Evolutionary conservation across 371 early-diverging fungal species (phyloP).

Genomic region (Mortierella sp.): DNA sequence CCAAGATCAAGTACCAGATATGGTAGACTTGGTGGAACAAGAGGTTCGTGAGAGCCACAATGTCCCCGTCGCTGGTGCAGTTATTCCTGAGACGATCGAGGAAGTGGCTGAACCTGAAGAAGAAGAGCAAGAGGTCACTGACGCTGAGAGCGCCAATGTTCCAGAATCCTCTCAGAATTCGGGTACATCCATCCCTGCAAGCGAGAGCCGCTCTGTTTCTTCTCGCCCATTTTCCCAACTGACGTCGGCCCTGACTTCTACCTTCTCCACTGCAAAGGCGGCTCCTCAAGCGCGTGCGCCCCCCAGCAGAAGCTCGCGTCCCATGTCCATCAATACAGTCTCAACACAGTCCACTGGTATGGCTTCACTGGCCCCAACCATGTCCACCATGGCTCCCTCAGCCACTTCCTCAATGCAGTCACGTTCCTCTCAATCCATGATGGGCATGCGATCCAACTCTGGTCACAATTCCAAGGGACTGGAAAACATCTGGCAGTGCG

Average conservation of each 20-base stretch:
- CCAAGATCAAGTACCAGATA: constrained; percentile 21
- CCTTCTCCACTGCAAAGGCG: neutral
- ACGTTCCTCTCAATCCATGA: constrained; percentile 5
- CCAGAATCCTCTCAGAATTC: neutral
- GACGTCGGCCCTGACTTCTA: neutral
- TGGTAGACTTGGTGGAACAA: constrained; percentile 16
- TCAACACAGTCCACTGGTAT: constrained; percentile 49
- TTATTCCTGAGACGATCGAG: constrained; percentile 21
- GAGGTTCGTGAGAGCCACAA: constrained; percentile 3
- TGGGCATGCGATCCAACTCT: neutral
- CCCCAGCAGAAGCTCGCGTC: constrained; percentile 18
- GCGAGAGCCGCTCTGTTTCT: neutral
- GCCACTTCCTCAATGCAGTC: constrained; percentile 40
- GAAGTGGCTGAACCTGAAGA: constrained; percentile 28
- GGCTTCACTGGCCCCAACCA: constrained; percentile 39
- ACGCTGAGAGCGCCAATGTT: neutral
- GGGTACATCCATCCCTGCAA: neutral
- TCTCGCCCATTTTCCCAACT: neutral
- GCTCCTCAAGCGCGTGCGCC: neutral
- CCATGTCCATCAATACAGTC: constrained; percentile 37
- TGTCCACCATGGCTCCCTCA: constrained; percentile 52
- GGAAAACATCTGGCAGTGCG: constrained; percentile 51
- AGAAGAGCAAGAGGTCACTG: neutral
- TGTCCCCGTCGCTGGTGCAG: constrained; percentile 1
- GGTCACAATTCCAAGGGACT: constrained; percentile 23